phyloP scores from a whole-genome alignment of 164 flowering plant species.

The Vitis cinerea region DNA sequence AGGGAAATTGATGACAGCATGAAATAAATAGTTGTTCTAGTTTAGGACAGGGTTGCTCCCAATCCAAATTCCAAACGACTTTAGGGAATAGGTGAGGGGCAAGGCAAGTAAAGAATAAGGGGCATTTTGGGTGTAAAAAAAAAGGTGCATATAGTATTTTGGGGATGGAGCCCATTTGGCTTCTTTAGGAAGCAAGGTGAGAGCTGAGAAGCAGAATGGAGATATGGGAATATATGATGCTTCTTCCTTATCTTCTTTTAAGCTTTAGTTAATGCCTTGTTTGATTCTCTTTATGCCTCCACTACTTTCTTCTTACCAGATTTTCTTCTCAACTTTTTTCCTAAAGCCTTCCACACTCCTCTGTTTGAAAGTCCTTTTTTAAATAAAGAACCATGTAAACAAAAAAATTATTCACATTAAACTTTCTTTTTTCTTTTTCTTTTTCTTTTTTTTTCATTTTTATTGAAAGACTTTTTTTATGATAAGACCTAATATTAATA shows the following conservation, averaged over 20 bases:
- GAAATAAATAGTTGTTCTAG: too few relatives aligned
- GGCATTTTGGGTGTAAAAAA: slow-evolving; percentile 15
- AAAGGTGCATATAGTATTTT: not conserved
- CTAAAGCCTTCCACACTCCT: too few relatives aligned
- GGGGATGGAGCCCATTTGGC: slow-evolving; percentile 16
- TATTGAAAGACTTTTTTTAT: too few relatives aligned
- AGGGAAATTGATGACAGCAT: too few relatives aligned
- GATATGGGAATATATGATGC: slow-evolving; percentile 14
- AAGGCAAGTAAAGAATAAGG: slow-evolving; percentile 36
- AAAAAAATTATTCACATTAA: too few relatives aligned
- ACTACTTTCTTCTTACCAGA: not conserved
- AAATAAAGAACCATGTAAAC: too few relatives aligned
- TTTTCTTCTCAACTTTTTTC: too few relatives aligned
- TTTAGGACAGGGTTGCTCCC: not conserved
- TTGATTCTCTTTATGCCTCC: slow-evolving; percentile 23
- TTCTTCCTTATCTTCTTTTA: slow-evolving; percentile 7
- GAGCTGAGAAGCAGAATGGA: not conserved
- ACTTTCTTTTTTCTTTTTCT: too few relatives aligned
- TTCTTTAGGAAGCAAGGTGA: slow-evolving; percentile 22
- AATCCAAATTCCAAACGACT: not conserved
- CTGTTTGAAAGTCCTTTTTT: not conserved
- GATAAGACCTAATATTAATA: too few relatives aligned
- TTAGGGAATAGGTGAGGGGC: not conserved
- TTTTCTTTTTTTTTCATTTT: too few relatives aligned
- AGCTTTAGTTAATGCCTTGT: slow-evolving; percentile 4